phyloP scores from a whole-genome alignment of 768 basidiomycete species.

The Thelephora ganbajun region DNA sequence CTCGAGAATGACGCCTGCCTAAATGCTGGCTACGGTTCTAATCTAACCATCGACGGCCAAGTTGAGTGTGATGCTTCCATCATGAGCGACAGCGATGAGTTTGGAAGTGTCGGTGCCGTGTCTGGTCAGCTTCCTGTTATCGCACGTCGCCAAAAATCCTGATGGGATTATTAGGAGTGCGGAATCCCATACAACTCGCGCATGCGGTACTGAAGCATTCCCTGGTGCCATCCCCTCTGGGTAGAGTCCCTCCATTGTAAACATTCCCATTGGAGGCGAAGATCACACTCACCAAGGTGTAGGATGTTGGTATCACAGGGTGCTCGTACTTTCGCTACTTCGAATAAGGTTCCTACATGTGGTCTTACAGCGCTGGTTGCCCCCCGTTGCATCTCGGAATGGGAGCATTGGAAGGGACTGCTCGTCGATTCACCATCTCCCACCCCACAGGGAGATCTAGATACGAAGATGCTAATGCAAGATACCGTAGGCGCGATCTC shows the following conservation, averaged over 20 bases:
- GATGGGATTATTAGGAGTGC: constrained; percentile 31
- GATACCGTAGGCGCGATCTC: constrained; percentile 78
- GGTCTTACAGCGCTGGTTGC: constrained; percentile 33
- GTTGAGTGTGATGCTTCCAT: constrained; percentile 79
- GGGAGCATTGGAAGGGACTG: constrained; percentile 45
- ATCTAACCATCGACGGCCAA: constrained; percentile 55
- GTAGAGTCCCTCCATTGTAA: constrained; percentile 46
- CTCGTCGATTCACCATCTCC: constrained; percentile 15
- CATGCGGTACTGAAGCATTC: constrained; percentile 41
- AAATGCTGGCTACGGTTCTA: constrained; percentile 74
- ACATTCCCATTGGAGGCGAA: neutral
- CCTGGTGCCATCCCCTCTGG: constrained; percentile 31
- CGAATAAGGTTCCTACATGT: constrained; percentile 20
- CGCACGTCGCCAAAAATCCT: neutral
- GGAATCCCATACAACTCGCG: constrained; percentile 57
- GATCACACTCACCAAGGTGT: neutral
- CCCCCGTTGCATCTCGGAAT: constrained; percentile 33
- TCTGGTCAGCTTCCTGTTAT: constrained; percentile 28
- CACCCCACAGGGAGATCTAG: constrained; percentile 1
- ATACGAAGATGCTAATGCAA: constrained; percentile 29
- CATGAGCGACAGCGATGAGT: constrained; percentile 39
- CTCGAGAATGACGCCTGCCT: constrained; percentile 56
- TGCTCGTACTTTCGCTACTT: constrained; percentile 39
- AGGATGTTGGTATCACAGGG: constrained; percentile 53
- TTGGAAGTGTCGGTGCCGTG: constrained; percentile 65